Conservation (phyloP, 305 asterid genomes). For the Fraxinus xanthoxyloides region DNA sequence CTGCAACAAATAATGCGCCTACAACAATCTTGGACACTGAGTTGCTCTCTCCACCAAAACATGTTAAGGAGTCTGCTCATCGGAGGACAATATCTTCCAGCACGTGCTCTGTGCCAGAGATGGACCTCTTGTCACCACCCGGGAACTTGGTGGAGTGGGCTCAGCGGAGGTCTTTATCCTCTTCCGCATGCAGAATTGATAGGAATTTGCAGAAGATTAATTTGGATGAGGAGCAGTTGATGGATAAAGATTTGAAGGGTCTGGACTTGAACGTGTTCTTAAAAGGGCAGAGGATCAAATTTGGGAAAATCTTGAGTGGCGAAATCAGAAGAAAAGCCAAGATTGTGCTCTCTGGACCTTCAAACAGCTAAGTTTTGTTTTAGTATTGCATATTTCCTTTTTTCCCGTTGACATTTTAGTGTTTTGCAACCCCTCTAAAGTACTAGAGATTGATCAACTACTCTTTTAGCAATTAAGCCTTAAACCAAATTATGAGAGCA, state of each 20-base stretch:
- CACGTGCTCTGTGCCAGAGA: constrained; percentile 42
- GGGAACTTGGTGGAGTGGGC: constrained; percentile 57
- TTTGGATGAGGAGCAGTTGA: constrained; percentile 18
- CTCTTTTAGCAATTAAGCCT: neutral
- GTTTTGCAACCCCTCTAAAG: neutral
- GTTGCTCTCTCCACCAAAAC: constrained; percentile 61
- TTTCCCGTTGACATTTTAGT: neutral
- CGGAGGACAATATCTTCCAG: constrained; percentile 54
- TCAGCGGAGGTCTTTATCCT: constrained; percentile 52
- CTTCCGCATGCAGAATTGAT: constrained; percentile 38
- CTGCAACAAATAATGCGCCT: constrained; percentile 11
- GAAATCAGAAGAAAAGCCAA: constrained; percentile 58
- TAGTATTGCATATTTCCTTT: neutral
- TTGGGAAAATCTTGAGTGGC: constrained; percentile 56
- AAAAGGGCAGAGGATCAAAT: constrained; percentile 57
- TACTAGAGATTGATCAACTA: neutral
- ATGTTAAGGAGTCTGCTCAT: constrained; percentile 46
- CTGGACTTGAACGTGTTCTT: constrained; percentile 44
- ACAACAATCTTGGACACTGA: constrained; percentile 25
- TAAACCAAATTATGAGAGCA: neutral
- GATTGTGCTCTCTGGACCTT: constrained; percentile 72
- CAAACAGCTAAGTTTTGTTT: constrained; percentile 52
- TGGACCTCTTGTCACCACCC: constrained; percentile 40
- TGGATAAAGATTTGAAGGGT: constrained; percentile 25
- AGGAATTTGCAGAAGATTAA: constrained; percentile 24